A percentile compares a stretch with the other conserved stretches of the same genome.
Evolutionary conservation across 495 filamentous ascomycete genomes (phyloP).

Genomic region (Xylaria palmicola): DNA sequence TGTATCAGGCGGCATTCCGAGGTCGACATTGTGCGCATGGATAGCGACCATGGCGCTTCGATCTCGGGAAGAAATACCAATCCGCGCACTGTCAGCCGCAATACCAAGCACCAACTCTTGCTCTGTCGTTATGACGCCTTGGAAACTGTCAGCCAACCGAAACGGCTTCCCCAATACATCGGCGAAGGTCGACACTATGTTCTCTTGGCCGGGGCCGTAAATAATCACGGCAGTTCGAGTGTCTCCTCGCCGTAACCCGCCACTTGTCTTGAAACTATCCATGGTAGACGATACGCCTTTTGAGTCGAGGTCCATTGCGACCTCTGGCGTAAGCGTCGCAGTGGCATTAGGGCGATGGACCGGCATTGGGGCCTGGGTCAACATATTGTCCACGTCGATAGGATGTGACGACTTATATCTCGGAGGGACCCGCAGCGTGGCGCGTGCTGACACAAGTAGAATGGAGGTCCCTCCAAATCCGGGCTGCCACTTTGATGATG

Average conservation of each 20-base stretch:
- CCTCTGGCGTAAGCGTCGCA: conserved; percentile 19
- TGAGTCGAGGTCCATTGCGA: conserved; percentile 32
- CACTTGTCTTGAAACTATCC: conserved; percentile 30
- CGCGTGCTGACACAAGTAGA: conserved; percentile 7
- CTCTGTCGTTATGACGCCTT: conserved; percentile 47
- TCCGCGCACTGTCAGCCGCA: conserved; percentile 49
- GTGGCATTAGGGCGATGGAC: conserved; percentile 33
- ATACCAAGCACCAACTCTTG: conserved; percentile 60
- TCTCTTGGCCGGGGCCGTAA: conserved; percentile 59
- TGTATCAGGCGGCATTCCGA: conserved; percentile 64
- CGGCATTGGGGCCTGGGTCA: conserved; percentile 36
- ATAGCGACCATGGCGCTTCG: conserved; percentile 57
- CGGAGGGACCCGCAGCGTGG: conserved; percentile 1
- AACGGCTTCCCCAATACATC: conserved; percentile 68
- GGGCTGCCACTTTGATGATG: neutral
- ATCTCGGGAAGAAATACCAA: conserved; percentile 51
- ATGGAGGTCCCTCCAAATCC: conserved; percentile 3
- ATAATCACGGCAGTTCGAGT: conserved; percentile 59
- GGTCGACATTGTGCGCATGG: conserved; percentile 70
- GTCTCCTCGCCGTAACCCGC: conserved; percentile 45
- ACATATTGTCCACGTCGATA: conserved; percentile 24
- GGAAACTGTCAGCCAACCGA: conserved; percentile 53
- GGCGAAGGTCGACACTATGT: conserved; percentile 65
- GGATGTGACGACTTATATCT: conserved; percentile 2
- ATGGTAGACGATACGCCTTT: conserved; percentile 22